Percentiles rank a stretch among this genome's conserved stretches.
Evolutionary conservation across 208 protist species (phyloP).

Genomic region (Acanthamoeba royreba): DNA sequence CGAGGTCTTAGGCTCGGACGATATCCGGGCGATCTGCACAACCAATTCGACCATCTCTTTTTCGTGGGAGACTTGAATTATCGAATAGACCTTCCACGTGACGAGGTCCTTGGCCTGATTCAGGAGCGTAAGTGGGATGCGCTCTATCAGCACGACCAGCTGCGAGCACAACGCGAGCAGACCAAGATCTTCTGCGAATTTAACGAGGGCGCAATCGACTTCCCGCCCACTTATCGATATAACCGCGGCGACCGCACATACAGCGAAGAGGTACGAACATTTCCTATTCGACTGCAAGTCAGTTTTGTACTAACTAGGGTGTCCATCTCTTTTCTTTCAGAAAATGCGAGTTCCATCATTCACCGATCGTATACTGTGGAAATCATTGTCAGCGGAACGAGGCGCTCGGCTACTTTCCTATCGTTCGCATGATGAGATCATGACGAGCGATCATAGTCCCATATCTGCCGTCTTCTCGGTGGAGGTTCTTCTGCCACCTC

Average conservation of each 20-base stretch:
- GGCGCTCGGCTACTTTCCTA: neutral
- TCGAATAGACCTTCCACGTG: neutral
- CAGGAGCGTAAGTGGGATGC: neutral
- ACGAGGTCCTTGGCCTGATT: neutral
- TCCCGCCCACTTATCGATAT: constrained; percentile 42
- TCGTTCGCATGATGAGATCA: neutral
- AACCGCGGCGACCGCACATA: constrained; percentile 36
- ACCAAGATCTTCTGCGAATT: constrained; percentile 1
- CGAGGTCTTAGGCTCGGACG: neutral
- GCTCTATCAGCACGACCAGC: constrained; percentile 11
- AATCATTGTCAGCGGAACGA: neutral
- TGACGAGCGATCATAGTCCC: constrained; percentile 18
- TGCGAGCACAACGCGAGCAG: neutral
- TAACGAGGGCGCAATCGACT: neutral
- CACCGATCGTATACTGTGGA: constrained; percentile 16
- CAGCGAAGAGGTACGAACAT: neutral
- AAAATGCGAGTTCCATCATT: constrained; percentile 17
- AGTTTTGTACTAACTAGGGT: neutral
- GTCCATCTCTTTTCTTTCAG: neutral
- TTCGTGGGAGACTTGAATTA: constrained; percentile 48
- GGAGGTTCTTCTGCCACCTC: neutral
- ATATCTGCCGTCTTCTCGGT: neutral
- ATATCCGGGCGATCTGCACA: neutral
- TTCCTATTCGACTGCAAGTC: neutral
- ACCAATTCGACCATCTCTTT: constrained; percentile 50